Evolutionary conservation across 129 eudicot species (phyloP), one percentile per base, ranked within the genome.

Genomic region (Dittrichia graveolens): DNA sequence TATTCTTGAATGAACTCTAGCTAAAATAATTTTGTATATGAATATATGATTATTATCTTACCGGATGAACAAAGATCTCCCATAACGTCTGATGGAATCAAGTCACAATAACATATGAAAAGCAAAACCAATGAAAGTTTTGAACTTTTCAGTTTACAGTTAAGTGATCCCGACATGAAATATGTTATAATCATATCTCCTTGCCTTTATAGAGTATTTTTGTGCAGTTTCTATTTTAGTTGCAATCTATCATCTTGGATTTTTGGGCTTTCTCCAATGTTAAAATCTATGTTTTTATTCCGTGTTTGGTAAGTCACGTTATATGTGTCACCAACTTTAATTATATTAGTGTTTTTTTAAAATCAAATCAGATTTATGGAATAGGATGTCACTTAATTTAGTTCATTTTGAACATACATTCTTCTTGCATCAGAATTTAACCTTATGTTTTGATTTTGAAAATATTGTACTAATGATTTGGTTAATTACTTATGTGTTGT

Each of bases 231-330:
- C 42, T 8, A 19, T 39, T 54, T 39, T 69, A 4, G 50, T 19
- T 5, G 43, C 16, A 34, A 70, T 12, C 37, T 31, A 3, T 12
- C 14, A 13, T 45, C 9, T 71, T 55, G 43, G 11, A 9, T 31
- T 45, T 65, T 45, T 19, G 38, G n/a, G 49, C 47, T 63, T 63
- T 63, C 38, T 56, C 14, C 52, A 63, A 4, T 63, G 50, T n/a
- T 41, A 63, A 63, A 11, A 14, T 6, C 39, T 59, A 24, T 24
- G 31, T 24, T 24, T 24, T 24, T 24, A 24, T 24, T 24, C 31
- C 31, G 31, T 24, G 31, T 24, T 24, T 24, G 31, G 31, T 24
- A 24, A 24, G 31, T 24, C 31, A 24, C 2, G 31, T 24, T 24
- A 24, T 24, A 24, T 24, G 31, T 24, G 31, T 24, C 31, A 24